Conservation (phyloP, 352 stramenopile genomes). For the Phytophthora quininea region DNA sequence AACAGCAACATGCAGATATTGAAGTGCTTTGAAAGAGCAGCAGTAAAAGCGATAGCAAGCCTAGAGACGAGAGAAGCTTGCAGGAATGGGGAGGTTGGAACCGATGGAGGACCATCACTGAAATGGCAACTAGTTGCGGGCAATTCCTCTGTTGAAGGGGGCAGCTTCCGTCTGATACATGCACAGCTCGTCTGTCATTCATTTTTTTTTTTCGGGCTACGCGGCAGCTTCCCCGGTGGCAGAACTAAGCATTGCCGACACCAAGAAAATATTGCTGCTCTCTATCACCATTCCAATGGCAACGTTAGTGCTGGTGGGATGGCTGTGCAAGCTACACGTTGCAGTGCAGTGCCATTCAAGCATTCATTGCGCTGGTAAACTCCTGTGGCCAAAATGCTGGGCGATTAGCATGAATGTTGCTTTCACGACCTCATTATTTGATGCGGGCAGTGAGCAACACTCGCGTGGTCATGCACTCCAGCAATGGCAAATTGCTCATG, state of each 20-base stretch:
- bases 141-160: neutral
- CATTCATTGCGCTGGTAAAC: neutral
- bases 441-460: too few species aligned
- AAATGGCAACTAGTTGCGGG: too few species aligned
- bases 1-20: conserved; percentile 2
- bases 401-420: neutral
- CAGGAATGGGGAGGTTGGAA: too few species aligned
- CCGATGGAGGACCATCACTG: too few species aligned
- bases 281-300: neutral
- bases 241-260: neutral
- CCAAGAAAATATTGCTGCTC: neutral
- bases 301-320: neutral
- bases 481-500: too few species aligned
- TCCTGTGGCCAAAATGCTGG: too few species aligned
- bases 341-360: neutral
- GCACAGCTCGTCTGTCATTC: neutral
- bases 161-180: neutral
- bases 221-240: neutral
- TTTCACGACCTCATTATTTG: neutral
- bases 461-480: too few species aligned
- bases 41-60: too few species aligned
- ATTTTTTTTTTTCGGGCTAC: neutral
- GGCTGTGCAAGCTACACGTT: neutral
- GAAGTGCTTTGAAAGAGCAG: too few species aligned
- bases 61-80: too few species aligned